A percentile compares a stretch with the other conserved stretches of the same genome.
Conservation (phyloP, 129 eudicot species). For the Dittrichia graveolens region DNA sequence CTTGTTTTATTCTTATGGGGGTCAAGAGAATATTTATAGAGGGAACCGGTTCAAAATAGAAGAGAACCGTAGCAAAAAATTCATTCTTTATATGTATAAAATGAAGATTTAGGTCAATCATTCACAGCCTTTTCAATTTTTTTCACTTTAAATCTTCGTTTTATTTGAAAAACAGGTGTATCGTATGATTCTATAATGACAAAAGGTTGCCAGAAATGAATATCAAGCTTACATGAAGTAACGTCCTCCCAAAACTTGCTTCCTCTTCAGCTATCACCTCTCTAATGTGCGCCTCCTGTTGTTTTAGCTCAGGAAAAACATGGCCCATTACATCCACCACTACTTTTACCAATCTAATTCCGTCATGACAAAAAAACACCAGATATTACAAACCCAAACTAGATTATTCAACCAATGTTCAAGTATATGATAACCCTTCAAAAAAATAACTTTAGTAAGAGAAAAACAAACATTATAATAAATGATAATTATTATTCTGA, state of each 20-base stretch:
- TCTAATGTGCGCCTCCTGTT: constrained; percentile 58
- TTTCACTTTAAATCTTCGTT: not conserved
- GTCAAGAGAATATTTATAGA: not conserved
- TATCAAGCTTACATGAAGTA: constrained; percentile 66
- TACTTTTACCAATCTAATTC: constrained; percentile 66
- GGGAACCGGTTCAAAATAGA: constrained; percentile 3
- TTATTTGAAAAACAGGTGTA: not conserved
- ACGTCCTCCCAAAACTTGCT: constrained; percentile 86
- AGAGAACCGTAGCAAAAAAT: not conserved
- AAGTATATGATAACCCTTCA: not conserved
- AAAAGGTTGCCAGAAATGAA: not conserved
- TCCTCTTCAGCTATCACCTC: constrained; percentile 88
- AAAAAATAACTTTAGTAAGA: too few relatives aligned
- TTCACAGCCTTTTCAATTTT: not conserved
- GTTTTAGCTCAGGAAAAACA: constrained; percentile 84
- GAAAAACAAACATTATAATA: not conserved
- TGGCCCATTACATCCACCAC: constrained; percentile 88
- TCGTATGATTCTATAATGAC: not conserved
- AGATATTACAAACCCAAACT: constrained; percentile 1
- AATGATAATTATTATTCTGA: not conserved
- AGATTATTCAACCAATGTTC: not conserved
- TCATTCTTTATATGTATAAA: not conserved
- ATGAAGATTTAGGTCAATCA: not conserved
- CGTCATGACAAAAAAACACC: constrained; percentile 3
- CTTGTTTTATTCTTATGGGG: not conserved